phyloP scores from a whole-genome alignment of 2,329 filamentous ascomycete species.

The Diaporthe ilicicola region DNA sequence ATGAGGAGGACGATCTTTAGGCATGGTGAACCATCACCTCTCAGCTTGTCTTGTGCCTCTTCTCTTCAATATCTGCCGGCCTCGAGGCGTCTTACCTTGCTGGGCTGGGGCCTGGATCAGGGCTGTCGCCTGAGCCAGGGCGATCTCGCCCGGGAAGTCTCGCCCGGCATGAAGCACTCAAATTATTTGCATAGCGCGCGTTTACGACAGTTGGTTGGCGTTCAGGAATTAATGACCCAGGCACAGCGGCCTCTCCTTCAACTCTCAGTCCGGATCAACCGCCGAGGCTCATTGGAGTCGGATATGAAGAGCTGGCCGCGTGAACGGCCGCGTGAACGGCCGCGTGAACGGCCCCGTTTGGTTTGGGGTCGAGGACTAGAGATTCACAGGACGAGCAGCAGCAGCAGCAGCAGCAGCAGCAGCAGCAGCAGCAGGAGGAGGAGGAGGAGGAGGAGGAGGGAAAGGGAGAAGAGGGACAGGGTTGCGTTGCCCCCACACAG shows the following conservation, averaged over 20 bases:
- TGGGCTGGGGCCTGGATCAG: background rate
- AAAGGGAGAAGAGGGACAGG: background rate
- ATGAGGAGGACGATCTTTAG: constrained; percentile 65
- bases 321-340: too few species aligned
- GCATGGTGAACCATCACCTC: constrained; percentile 37
- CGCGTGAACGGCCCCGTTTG: too few species aligned
- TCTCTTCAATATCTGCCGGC: background rate
- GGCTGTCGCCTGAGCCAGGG: too few species aligned
- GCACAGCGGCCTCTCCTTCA: background rate
- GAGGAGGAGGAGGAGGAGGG: background rate
- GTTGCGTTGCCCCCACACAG: background rate
- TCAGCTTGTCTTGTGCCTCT: background rate
- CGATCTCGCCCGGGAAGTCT: background rate
- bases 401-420: too few species aligned
- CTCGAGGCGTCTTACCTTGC: background rate
- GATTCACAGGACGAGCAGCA: too few species aligned
- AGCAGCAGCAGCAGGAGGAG: too few species aligned
- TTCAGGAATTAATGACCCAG: constrained; percentile 25
- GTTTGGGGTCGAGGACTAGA: background rate
- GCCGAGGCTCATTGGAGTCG: background rate
- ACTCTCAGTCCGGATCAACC: background rate
- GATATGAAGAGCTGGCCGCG: background rate
- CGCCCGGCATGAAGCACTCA: background rate
- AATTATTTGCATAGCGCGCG: constrained; percentile 33
- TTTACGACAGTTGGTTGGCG: constrained; percentile 23